Evolutionary conservation across 495 filamentous ascomycete genomes (phyloP), one percentile per base, ranked within the genome.

Genomic region (Niebla homalea): DNA sequence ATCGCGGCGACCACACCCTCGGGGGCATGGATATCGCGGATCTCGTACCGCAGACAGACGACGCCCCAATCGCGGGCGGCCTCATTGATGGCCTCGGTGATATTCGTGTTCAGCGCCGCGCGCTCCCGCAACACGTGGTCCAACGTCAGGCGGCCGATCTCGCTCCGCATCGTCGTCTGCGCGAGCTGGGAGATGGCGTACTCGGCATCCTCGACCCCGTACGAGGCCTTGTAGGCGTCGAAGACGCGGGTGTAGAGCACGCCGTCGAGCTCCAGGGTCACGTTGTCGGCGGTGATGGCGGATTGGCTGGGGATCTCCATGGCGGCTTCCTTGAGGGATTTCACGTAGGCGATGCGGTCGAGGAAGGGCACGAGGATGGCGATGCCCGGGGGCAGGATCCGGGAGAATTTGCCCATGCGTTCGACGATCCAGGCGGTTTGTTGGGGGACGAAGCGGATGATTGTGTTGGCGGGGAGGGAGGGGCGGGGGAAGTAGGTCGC

Each of bases 371-470:
- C 74, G 54, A 98, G 68, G 57, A 98, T 77, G 5, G 93, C 88
- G 36, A 98, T 69, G 48, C 92, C 92, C 0, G 92, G 92, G 54
- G 95, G 76, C 44, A 98, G 67, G 55, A 97, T 96, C 21, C 87
- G 76, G 68, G 87, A 78, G 72, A 92, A 98, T 63, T 89, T 90
- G 43, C 92, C 92, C 92, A 98, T 98, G 54, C 92, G 87, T 70
- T 98, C 93, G 36, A 98, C 92, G 51, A 98, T 88, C 93, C 93
- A 98, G 70, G 92, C 93, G 49, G 90, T 95, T 71, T 97, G 92
- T 67, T 98, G 93, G 10, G 93, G 92, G 23, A 98, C 93, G 71
- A 98, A 98, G 49, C 89, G 87, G 55, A 98, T 75, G 57, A 98
- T 74, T 21, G 93, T 97, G 69, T 97, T 98, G 49, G 89, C 83